Evolutionary conservation across 176 grass and related monocot genomes (phyloP).

Genomic region (Otatea glauca): DNA sequence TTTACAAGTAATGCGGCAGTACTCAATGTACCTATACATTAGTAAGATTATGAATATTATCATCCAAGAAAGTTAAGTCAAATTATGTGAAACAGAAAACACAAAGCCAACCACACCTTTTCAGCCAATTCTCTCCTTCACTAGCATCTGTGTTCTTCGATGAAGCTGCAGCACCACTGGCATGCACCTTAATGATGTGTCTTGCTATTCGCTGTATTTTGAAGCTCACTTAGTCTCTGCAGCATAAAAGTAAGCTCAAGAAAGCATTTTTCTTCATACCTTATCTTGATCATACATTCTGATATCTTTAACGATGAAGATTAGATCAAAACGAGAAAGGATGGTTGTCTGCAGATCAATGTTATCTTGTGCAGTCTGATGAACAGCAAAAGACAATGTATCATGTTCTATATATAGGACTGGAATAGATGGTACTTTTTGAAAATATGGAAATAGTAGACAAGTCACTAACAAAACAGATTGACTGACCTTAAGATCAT

Average conservation of each 20-base stretch:
- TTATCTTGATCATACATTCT: constrained; percentile 93
- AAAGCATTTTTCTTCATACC: constrained; percentile 52
- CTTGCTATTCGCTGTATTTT: constrained; percentile 70
- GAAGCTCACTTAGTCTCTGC: constrained; percentile 13
- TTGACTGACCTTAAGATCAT: constrained; percentile 79
- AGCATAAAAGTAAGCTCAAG: background rate
- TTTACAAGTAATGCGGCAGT: constrained; percentile 78
- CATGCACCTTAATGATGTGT: constrained; percentile 97
- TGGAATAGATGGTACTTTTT: background rate
- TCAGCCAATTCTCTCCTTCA: constrained; percentile 98
- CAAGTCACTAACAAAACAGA: background rate
- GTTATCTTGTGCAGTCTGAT: constrained; percentile 94
- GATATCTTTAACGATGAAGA: constrained; percentile 97
- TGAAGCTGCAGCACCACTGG: constrained; percentile 68
- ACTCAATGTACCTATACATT: constrained; percentile 78
- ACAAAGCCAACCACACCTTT: constrained; percentile 50
- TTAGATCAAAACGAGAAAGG: constrained; percentile 94
- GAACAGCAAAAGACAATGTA: constrained; percentile 17
- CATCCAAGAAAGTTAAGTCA: constrained; percentile 20
- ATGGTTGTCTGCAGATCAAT: constrained; percentile 98
- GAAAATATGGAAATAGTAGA: background rate
- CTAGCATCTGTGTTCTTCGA: constrained; percentile 53
- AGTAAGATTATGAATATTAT: constrained; percentile 10
- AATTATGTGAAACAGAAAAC: constrained; percentile 30
- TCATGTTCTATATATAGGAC: constrained; percentile 6